Base-by-base conservation (phyloP, 208 protist species). In the Lotmaria passim region DNA sequence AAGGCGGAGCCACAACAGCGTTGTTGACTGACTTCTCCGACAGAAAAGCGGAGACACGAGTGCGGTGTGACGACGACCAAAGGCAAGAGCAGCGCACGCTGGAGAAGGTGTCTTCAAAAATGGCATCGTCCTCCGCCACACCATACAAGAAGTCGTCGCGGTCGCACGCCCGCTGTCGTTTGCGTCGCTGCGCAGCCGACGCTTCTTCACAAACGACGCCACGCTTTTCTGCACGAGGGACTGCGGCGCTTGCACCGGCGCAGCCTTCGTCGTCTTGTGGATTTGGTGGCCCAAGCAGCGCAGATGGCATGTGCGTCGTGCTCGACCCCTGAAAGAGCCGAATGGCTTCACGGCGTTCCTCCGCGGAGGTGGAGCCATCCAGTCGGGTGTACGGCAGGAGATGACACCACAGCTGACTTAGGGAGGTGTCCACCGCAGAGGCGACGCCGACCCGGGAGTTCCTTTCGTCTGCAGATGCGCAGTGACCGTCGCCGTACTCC, bases 311-410 rank as follows among this genome's bases (percentile, higher is more conserved):
- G 8, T 39, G 36, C 36, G 36, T 39, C 12, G 36, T 12, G 17
- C 43, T 4, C 10, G 19, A 10, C 1, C 30, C 75, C 51, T 96
- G 93, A 53, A 98, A 98, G 21, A 59, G 66, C 15, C 91, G 89
- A 14, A 98, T 88, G 4, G 73, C 61, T 26, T 81, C 34, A 26
- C 75, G 12, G 17, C 96, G 67, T 10, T 83, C 72, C 26, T 96
- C 81, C n/a, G 59, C 17, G 7, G 44, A 51, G 36, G 79, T 90
- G 12, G 60, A 75, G 26, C 96, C 98, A 68, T 99, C 98, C 15
- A 99, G 73, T 10, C 97, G 78, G 46, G 97, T 86, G 74, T 89
- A 98, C 17, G 47, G 43, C 23, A 82, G 15, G 12, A 61, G 21
- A 10, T 31, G 53, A 19, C 55, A 51, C 31, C 36, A 24, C 55